A percentile compares a stretch with the other conserved stretches of the same genome.
phyloP scores from a whole-genome alignment of 371 early-diverging fungal species.

The Rhizopus sp. region DNA sequence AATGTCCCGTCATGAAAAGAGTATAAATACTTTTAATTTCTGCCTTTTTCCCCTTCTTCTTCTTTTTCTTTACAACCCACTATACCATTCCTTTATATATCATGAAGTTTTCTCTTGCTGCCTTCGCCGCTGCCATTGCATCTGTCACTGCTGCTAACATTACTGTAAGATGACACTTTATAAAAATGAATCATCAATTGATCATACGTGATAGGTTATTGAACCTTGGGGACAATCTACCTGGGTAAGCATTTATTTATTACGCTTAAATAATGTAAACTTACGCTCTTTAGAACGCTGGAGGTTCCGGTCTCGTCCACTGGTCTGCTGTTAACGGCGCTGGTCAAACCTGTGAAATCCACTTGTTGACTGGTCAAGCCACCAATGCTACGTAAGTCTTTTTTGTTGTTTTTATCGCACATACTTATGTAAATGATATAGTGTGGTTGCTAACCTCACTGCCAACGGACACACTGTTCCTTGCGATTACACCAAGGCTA shows the following conservation, averaged over 20 bases:
- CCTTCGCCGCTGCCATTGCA: conserved; percentile 13
- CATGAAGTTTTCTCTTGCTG: conserved; percentile 23
- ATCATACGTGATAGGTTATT: conserved; percentile 8
- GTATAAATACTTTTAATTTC: not conserved
- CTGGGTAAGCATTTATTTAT: conserved; percentile 2
- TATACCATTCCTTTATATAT: not conserved
- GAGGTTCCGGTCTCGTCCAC: conserved; percentile 13
- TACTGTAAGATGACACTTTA: conserved; percentile 10
- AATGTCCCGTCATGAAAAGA: not conserved
- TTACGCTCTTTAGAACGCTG: conserved; percentile 8
- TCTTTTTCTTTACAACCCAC: not conserved
- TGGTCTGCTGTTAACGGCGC: conserved; percentile 17
- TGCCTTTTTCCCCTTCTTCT: not conserved
- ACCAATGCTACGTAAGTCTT: conserved; percentile 19
- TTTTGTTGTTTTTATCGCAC: not conserved
- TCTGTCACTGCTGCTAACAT: conserved; percentile 14
- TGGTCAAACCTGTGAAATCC: conserved; percentile 19
- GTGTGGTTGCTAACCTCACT: conserved; percentile 27
- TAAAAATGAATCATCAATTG: not conserved
- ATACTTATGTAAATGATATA: not conserved
- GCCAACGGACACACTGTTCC: conserved; percentile 24
- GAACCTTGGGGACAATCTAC: conserved; percentile 23
- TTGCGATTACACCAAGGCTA: conserved; percentile 20
- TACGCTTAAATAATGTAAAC: not conserved
- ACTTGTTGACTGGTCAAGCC: conserved; percentile 21